Evolutionary conservation across 257 asterid species (phyloP).

Genomic region (Jacaranda copaia): DNA sequence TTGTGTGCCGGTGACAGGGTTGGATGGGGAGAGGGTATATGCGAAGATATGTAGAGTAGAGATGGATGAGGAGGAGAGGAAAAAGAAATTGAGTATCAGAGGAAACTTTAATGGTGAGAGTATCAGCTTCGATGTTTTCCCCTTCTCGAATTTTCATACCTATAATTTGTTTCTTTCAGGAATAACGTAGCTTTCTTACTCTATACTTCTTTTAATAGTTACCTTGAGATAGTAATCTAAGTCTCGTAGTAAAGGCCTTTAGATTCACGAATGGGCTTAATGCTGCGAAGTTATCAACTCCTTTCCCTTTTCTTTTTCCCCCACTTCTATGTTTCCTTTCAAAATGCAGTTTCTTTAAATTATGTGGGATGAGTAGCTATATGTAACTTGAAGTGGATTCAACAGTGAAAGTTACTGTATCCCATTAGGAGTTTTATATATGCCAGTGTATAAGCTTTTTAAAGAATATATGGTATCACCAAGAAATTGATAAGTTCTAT

Average conservation of each 20-base stretch:
- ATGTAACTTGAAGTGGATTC: conserved; percentile 15
- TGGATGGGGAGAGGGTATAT: conserved; percentile 93
- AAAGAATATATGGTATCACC: neutral
- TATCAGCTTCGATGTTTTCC: conserved; percentile 2
- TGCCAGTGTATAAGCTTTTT: conserved; percentile 15
- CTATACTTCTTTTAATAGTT: conserved; percentile 5
- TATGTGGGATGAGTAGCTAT: neutral
- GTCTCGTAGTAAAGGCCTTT: neutral
- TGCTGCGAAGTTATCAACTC: neutral
- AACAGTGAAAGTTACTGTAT: neutral
- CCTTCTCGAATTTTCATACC: neutral
- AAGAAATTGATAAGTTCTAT: conserved; percentile 4
- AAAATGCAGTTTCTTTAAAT: neutral
- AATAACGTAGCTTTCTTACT: conserved; percentile 13
- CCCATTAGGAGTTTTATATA: neutral
- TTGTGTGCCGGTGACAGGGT: conserved; percentile 86
- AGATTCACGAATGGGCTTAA: neutral
- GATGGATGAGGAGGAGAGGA: conserved; percentile 50
- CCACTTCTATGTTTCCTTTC: neutral
- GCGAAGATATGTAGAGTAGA: conserved; percentile 70
- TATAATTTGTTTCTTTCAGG: neutral
- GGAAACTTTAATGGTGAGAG: conserved; percentile 58
- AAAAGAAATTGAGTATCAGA: conserved; percentile 50
- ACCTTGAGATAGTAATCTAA: neutral
- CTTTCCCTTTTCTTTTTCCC: neutral